Evolutionary conservation across 1,284 basidiomycete species (phyloP).

Genomic region (Cryptococcus jaspeensis): DNA sequence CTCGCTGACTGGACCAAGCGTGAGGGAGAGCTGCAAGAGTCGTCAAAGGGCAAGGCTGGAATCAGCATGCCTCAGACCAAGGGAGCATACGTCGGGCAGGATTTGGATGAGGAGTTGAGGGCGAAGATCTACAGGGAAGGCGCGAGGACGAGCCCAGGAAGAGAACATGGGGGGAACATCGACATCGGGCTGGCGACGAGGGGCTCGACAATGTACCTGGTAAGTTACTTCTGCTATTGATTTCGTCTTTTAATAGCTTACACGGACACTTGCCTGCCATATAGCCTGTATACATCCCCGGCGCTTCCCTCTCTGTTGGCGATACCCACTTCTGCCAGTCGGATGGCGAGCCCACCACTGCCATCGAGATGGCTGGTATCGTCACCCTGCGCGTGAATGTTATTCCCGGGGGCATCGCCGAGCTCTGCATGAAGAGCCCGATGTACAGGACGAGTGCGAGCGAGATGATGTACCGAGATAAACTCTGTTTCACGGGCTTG

Average conservation of each 20-base stretch:
- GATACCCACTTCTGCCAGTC: slow-evolving; percentile 80
- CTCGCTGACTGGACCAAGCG: slow-evolving; percentile 71
- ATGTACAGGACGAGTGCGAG: slow-evolving; percentile 54
- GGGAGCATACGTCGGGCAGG: slow-evolving; percentile 66
- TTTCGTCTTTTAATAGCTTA: too few relatives aligned
- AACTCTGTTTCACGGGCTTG: slow-evolving; percentile 32
- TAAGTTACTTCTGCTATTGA: too few relatives aligned
- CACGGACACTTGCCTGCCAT: too few relatives aligned
- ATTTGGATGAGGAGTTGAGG: slow-evolving; percentile 56
- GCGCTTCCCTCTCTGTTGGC: slow-evolving; percentile 73
- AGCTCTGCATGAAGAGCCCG: slow-evolving; percentile 70
- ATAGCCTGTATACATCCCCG: slow-evolving; percentile 67
- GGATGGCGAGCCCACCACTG: slow-evolving; percentile 61
- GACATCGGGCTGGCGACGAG: slow-evolving; percentile 74
- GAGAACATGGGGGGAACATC: slow-evolving; percentile 79
- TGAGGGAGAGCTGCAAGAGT: slow-evolving; percentile 65
- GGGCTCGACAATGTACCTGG: slow-evolving; percentile 26
- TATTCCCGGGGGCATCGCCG: slow-evolving; percentile 71
- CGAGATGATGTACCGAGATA: slow-evolving; percentile 25
- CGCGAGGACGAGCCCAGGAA: slow-evolving; percentile 70
- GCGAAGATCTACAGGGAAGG: slow-evolving; percentile 66
- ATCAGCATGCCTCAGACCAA: slow-evolving; percentile 63
- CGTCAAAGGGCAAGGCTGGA: slow-evolving; percentile 59
- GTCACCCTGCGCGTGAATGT: slow-evolving; percentile 71
- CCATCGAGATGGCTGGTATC: slow-evolving; percentile 62